Base-by-base conservation (phyloP, 169 alveolate genomes). In the Plasmodium knowlesi region DNA sequence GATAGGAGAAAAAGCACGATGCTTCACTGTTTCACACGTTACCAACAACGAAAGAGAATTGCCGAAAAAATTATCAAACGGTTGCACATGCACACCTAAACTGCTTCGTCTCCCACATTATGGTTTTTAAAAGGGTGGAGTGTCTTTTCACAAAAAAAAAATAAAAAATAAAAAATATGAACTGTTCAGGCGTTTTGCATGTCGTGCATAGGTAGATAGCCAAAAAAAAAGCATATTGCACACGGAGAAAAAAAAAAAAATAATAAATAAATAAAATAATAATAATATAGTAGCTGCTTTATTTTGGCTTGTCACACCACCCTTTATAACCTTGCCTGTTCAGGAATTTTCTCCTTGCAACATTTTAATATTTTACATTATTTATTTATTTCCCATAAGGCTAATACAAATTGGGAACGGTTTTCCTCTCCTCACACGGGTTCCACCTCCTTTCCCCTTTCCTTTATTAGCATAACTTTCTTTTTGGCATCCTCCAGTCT, bases 401-500 rank as follows among this genome's bases (percentile, higher is more conserved):
- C 37, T 19, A 22, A 67, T 5, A 28, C 76, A 67, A 2, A 67
- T 9, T 67, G 76, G 76, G 37, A 67, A 67, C 28, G 41, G 6
- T 67, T 28, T 14, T n/a, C 76, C 41, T 28, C 3, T n/a, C 34
- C 76, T 67, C 76, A 67, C 76, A 67, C 76, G 76, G 30, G 30
- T 9, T 67, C 76, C 37, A 67, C 76, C 32, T 84, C 46, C 53
- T 54, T 43, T n/a, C 79, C 84, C 70, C 80, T 73, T 39, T 85
- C 93, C 67, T 85, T 85, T 72, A 85, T 85, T 3, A 30, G 9
- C 84, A 85, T 85, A 74, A 85, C 61, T 84, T 96, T 96, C 82
- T 61, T 91, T 76, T 95, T 96, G 34, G 97, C 97, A n/a, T 95
- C 97, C 90, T 95, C 97, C 30, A 96, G 92, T 14, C 97, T 91